Evolutionary conservation across 2,329 filamentous ascomycete species (phyloP), one percentile per base, ranked within the genome.

Genomic region (Diaporthe amygdali): DNA sequence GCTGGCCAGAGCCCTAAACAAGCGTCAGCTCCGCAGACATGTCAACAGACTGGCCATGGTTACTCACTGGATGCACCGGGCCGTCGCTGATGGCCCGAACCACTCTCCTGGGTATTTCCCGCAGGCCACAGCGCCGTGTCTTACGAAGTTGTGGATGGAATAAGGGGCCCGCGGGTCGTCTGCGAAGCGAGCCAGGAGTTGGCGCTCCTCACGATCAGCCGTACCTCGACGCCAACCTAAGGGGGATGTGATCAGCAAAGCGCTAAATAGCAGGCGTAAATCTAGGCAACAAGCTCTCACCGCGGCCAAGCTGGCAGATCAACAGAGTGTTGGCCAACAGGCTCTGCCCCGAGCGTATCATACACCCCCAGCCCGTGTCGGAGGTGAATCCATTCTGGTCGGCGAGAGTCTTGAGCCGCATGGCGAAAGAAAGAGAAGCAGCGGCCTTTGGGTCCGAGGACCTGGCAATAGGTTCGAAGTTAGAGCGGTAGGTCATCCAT

Each of bases 51-150:
- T 20, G 22, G 56, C 15, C 14, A 22, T 9, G 14, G 30, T 15
- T 55, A 82, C 93, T 80, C 84, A 97, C 95, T 96, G 92, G 75
- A 99, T 98, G 81, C 96, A 98, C 70, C 92, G 91, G 56, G 96
- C 95, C 12, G 96, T 97, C 8, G 96, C 96, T 22, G 95, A 98
- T n/a, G 96, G 96, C 0, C 96, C 96, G 82, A 99, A 99, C 96
- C 96, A 99, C 82, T 98, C 94, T 46, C 96, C 96, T 0, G 96
- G 96, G 78, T 97, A 94, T 82, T 97, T 98, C 5, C 94, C 95
- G 81, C 96, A 99, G 3, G 93, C 92, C 44, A 89, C 87, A 30
- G 95, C 95, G 22, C 96, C 96, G 76, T 97, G 93, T 67, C 92
- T 87, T 44, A 99, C 96, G 78, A 99, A 99, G 73, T 92, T 94